These are phyloP conservation scores for Entonaema liquescens DNA, from an alignment of 495 filamentous ascomycete species.

Conservation along the genomic window DNA sequence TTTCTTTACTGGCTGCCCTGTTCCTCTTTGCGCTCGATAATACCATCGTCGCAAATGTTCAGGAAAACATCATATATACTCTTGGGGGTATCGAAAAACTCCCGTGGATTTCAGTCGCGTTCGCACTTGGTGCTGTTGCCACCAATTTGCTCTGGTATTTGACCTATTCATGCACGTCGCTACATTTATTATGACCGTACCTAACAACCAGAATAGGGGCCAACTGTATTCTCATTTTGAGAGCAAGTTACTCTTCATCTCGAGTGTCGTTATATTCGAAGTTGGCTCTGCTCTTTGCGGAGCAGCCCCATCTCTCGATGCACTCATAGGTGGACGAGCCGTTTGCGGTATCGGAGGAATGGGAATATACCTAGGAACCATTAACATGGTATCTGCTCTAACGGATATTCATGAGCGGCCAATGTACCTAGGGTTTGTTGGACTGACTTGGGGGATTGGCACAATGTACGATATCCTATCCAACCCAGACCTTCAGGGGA, in stretches of 20 bases:
- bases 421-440: background rate
- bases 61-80: background rate
- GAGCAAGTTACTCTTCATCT: background rate
- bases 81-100: background rate
- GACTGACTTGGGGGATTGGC: slow-evolving; percentile 58
- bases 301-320: background rate
- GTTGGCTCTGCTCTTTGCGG: background rate
- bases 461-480: background rate
- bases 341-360: background rate
- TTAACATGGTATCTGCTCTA: background rate
- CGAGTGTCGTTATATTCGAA: background rate
- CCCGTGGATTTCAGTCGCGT: background rate
- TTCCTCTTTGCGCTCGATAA: background rate
- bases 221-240: background rate
- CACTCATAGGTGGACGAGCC: background rate
- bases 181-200: no score
- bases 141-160: background rate
- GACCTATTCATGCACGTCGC: no score
- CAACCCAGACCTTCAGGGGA: background rate
- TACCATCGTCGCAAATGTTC: background rate
- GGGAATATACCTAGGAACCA: background rate
- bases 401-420: background rate
- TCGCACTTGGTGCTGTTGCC: background rate
- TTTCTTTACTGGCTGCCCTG: background rate
- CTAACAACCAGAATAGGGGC: background rate